A percentile compares a stretch with the other conserved stretches of the same genome.
Evolutionary conservation across 2,329 filamentous ascomycete genomes (phyloP).

Genomic region (Hypoxylon sp.): DNA sequence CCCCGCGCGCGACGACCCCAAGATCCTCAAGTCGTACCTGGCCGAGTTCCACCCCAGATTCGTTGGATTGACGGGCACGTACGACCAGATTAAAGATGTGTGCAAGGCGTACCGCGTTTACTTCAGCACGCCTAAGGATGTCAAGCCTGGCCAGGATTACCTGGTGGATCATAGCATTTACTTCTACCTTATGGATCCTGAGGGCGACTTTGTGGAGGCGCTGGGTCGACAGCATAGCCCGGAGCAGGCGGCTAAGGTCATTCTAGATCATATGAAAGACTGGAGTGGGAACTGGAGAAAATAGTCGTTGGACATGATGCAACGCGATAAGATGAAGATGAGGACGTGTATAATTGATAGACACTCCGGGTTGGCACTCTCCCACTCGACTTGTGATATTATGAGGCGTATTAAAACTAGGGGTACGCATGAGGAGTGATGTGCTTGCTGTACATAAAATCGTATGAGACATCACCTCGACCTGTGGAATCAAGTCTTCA

Average conservation of each 20-base stretch:
- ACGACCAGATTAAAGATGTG: slow-evolving; percentile 92
- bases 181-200: slow-evolving; percentile 99
- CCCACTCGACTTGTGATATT: slow-evolving; percentile 42
- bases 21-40: slow-evolving; percentile 87
- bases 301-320: slow-evolving; percentile 6
- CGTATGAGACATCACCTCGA: not conserved
- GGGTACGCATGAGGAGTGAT: not conserved
- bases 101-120: slow-evolving; percentile 98
- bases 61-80: slow-evolving; percentile 91
- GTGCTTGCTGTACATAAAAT: not conserved
- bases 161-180: slow-evolving; percentile 99
- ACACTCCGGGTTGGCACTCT: slow-evolving; percentile 13
- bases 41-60: slow-evolving; percentile 90
- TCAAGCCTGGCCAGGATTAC: slow-evolving; percentile 95
- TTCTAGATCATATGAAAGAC: slow-evolving; percentile 85
- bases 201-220: slow-evolving; percentile 98
- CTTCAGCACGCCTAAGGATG: slow-evolving; percentile 90
- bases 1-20: slow-evolving; percentile 88
- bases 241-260: slow-evolving; percentile 85
- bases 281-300: slow-evolving; percentile 56
- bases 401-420: not conserved
- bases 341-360: slow-evolving; percentile 5
- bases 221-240: slow-evolving; percentile 95
- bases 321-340: slow-evolving; percentile 1
- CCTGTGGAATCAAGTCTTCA: not conserved